phyloP scores from a whole-genome alignment of 1,139 yeast genomes.

The Candida tetrigidarum region DNA sequence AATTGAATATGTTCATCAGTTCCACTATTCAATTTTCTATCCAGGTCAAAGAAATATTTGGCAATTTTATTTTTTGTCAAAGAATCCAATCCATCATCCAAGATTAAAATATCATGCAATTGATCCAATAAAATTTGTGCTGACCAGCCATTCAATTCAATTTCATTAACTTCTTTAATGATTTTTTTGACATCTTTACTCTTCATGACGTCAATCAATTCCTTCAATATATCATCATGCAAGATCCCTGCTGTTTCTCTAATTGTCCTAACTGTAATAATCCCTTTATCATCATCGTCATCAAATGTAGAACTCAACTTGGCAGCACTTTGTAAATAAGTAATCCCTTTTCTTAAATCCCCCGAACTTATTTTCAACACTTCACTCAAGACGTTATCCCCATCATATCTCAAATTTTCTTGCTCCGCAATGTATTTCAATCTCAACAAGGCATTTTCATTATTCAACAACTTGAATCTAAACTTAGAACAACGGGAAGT shows the following conservation, averaged over 20 bases:
- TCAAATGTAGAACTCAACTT: conserved; percentile 49
- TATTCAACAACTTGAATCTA: conserved; percentile 78
- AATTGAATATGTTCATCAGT: conserved; percentile 90
- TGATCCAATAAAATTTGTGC: conserved; percentile 81
- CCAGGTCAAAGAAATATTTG: conserved; percentile 70
- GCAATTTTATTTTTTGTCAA: conserved; percentile 68
- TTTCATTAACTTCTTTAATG: conserved; percentile 51
- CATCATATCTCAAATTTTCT: conserved; percentile 59
- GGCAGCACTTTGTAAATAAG: conserved; percentile 86
- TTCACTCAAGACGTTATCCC: conserved; percentile 56
- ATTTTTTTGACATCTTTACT: conserved; percentile 42
- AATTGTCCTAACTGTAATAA: conserved; percentile 49
- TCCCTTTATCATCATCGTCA: conserved; percentile 29
- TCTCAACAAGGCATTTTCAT: conserved; percentile 82
- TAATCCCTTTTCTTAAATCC: conserved; percentile 92
- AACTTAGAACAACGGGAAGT: conserved; percentile 97
- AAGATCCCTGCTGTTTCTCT: conserved; percentile 88
- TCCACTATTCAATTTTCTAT: conserved; percentile 77
- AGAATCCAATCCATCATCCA: conserved; percentile 57
- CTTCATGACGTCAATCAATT: conserved; percentile 44
- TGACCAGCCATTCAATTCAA: conserved; percentile 83
- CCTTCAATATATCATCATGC: conserved; percentile 55
- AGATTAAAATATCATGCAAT: conserved; percentile 72
- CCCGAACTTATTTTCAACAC: conserved; percentile 77
- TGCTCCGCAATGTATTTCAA: conserved; percentile 68